A percentile compares a stretch with the other conserved stretches of the same genome.
These are phyloP conservation scores for Gnomoniopsis smithogilvyi DNA, from an alignment of 2,329 filamentous ascomycete genomes.

Conservation along the genomic window DNA sequence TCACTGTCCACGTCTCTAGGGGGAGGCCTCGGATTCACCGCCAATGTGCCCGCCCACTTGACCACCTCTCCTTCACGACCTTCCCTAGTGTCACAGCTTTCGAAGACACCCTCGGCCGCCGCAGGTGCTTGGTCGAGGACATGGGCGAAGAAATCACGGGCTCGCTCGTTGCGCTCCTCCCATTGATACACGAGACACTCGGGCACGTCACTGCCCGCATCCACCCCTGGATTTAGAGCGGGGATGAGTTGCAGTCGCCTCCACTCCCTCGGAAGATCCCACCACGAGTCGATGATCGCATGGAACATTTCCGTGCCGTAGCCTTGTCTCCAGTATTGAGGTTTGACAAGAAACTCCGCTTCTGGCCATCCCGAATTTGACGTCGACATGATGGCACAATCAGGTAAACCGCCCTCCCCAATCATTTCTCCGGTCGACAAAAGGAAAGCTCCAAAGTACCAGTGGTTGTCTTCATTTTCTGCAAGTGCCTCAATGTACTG, in stretches of 20 bases:
- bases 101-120: conserved; percentile 2
- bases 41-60: conserved; percentile 1
- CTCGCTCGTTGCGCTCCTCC: conserved; percentile 9
- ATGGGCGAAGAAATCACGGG: conserved; percentile 6
- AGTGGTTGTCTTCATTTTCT: conserved; percentile 10
- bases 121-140: not conserved
- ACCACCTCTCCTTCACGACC: conserved; percentile 8
- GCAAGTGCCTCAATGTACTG: conserved; percentile 3
- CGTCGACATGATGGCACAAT: conserved; percentile 6
- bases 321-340: conserved; percentile 11
- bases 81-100: conserved; percentile 9
- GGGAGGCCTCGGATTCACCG: not conserved
- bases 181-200: conserved; percentile 11
- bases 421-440: conserved; percentile 26
- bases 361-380: conserved; percentile 15
- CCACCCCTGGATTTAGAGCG: not conserved
- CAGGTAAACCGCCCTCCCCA: conserved; percentile 26
- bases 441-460: conserved; percentile 25
- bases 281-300: conserved; percentile 13
- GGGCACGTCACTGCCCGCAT: conserved; percentile 5
- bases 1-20: not conserved
- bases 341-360: conserved; percentile 13
- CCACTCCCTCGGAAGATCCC: conserved; percentile 13
- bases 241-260: conserved; percentile 13
- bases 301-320: conserved; percentile 17